A percentile compares a stretch with the other conserved stretches of the same genome.
phyloP scores from a whole-genome alignment of 2,329 filamentous ascomycete genomes.

The Aspergillus pseudonomiae region DNA sequence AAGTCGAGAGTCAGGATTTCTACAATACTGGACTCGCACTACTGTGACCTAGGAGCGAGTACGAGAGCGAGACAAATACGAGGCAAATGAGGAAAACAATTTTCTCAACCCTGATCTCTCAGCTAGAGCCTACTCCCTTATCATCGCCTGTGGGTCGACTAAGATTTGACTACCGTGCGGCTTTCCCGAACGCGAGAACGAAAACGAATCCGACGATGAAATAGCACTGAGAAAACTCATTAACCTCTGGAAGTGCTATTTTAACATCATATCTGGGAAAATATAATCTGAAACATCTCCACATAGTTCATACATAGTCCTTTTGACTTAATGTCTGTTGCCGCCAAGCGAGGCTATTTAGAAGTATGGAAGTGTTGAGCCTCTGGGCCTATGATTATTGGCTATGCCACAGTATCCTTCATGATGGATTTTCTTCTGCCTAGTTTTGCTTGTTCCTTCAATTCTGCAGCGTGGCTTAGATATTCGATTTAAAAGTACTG shows the following conservation, averaged over 20 bases:
- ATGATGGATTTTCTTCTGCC: not conserved
- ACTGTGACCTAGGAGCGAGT: not conserved
- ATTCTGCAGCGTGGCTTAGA: not conserved
- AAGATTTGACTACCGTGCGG: not conserved
- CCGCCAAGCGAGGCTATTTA: not conserved
- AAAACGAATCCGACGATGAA: not conserved
- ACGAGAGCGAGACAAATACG: not conserved
- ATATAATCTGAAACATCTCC: not conserved
- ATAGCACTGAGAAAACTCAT: not conserved
- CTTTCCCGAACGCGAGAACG: not conserved
- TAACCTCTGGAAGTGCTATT: not conserved
- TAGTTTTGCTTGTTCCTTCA: not conserved
- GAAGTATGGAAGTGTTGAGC: not conserved
- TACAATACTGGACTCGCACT: not conserved
- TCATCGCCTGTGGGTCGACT: not conserved
- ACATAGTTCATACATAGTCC: not conserved
- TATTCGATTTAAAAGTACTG: too few relatives aligned
- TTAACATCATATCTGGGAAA: not conserved
- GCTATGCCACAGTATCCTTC: not conserved
- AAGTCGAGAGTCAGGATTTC: not conserved
- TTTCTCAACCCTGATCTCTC: not conserved
- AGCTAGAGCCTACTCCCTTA: not conserved
- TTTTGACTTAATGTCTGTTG: not conserved
- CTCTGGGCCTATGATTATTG: not conserved
- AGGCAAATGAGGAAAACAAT: not conserved